Conservation (phyloP, 305 asterid genomes). For the Euphrasia arctica region DNA sequence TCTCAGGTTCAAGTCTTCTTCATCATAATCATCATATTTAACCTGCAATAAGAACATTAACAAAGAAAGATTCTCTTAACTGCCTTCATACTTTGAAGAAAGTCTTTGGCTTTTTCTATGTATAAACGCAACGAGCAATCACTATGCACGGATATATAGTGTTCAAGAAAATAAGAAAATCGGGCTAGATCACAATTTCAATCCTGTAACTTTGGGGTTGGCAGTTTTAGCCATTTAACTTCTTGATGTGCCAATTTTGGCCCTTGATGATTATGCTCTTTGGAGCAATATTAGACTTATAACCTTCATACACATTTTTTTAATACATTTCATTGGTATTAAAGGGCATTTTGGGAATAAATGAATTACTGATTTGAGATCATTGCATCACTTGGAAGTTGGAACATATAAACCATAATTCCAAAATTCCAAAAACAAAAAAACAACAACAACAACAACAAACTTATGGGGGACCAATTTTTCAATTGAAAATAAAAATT, state of each 20-base stretch:
- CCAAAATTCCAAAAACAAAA: too few species aligned
- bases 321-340: not conserved
- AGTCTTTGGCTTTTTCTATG: not conserved
- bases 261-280: not conserved
- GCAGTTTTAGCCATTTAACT: not conserved
- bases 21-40: conserved; percentile 48
- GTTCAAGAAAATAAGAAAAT: not conserved
- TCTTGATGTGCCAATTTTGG: not conserved
- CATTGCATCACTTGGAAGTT: not conserved
- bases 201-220: not conserved
- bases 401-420: not conserved
- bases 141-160: not conserved
- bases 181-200: not conserved
- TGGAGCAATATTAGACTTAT: not conserved
- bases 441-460: too few species aligned
- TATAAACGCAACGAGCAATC: not conserved
- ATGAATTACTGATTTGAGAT: not conserved
- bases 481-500: not conserved
- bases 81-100: conserved; percentile 5
- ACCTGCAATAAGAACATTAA: conserved; percentile 36
- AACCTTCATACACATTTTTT: not conserved
- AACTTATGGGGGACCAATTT: not conserved
- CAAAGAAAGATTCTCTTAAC: not conserved
- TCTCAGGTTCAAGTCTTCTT: conserved; percentile 45
- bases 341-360: not conserved